phyloP scores from a whole-genome alignment of 2,329 filamentous ascomycete species.

The Diaporthe amygdali region DNA sequence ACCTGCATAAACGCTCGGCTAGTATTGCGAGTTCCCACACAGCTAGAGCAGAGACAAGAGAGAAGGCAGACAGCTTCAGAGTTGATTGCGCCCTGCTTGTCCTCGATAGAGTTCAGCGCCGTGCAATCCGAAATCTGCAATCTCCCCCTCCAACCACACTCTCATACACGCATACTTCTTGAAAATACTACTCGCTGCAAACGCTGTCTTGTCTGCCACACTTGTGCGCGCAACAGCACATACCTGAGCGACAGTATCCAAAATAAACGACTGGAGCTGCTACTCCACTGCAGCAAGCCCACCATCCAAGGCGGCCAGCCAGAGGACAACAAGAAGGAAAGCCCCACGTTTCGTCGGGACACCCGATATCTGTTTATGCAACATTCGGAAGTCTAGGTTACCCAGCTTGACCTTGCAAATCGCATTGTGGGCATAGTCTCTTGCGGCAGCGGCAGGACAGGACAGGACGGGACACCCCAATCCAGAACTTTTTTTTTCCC shows the following conservation, averaged over 20 bases:
- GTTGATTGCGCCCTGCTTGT: slow-evolving; percentile 1
- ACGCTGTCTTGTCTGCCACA: not conserved
- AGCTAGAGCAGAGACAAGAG: not conserved
- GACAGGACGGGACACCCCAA: slow-evolving; percentile 25
- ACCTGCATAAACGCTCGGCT: not conserved
- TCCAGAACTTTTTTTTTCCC: slow-evolving; percentile 26
- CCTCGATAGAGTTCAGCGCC: not conserved
- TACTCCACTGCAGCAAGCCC: not conserved
- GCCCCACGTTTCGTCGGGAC: not conserved
- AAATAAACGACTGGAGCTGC: not conserved
- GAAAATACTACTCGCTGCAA: not conserved
- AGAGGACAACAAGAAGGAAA: not conserved
- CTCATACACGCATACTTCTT: not conserved
- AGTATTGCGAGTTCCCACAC: not conserved
- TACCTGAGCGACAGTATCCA: not conserved
- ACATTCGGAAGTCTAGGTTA: slow-evolving; percentile 11
- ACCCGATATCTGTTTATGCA: slow-evolving; percentile 7
- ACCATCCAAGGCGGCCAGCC: not conserved
- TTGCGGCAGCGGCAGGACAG: not conserved
- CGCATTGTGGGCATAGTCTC: slow-evolving; percentile 13
- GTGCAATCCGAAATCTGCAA: not conserved
- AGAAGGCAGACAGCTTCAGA: not conserved
- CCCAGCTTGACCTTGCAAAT: slow-evolving; percentile 25
- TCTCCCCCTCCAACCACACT: not conserved
- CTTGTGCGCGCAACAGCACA: not conserved